A percentile compares a stretch with the other conserved stretches of the same genome.
These are phyloP conservation scores for Scheffersomyces stambukii DNA, from an alignment of 1,139 yeast genomes.

Conservation along the genomic window DNA sequence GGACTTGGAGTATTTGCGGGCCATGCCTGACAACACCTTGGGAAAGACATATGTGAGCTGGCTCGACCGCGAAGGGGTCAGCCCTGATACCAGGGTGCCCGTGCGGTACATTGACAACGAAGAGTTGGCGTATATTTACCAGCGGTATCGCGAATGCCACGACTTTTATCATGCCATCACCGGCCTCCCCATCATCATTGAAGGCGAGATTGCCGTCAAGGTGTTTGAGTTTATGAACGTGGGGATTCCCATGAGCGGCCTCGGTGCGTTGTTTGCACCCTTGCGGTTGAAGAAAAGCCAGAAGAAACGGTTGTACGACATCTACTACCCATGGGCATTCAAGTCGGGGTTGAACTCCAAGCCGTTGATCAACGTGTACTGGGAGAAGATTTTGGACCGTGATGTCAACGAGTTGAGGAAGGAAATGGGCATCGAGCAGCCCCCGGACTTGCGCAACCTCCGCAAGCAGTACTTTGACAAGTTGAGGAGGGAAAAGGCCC, in stretches of 20 bases:
- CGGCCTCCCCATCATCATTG: constrained; percentile 85
- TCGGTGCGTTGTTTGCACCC: constrained; percentile 88
- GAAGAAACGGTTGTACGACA: constrained; percentile 48
- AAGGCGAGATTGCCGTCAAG: constrained; percentile 93
- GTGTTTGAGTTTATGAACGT: constrained; percentile 89
- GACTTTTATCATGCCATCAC: constrained; percentile 94
- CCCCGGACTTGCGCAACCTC: constrained; percentile 74
- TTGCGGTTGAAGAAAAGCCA: constrained; percentile 56
- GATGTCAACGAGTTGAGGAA: constrained; percentile 69
- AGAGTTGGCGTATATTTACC: constrained; percentile 86
- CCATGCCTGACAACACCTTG: constrained; percentile 65
- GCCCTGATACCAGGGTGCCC: constrained; percentile 89
- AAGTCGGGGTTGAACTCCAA: constrained; percentile 68
- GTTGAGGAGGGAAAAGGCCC: constrained; percentile 22
- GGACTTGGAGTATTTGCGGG: constrained; percentile 56
- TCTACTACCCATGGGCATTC: constrained; percentile 89
- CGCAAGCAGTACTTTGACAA: constrained; percentile 41
- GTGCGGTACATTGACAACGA: constrained; percentile 86
- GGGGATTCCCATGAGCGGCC: constrained; percentile 93
- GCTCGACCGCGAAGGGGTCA: constrained; percentile 83
- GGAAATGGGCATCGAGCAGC: constrained; percentile 66
- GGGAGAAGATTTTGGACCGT: constrained; percentile 80
- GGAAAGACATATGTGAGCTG: constrained; percentile 78
- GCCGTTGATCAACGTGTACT: constrained; percentile 81
- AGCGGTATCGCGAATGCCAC: constrained; percentile 93